Base-by-base conservation (phyloP, 331 rosid genomes). In the Erythrophleum ivorense region DNA sequence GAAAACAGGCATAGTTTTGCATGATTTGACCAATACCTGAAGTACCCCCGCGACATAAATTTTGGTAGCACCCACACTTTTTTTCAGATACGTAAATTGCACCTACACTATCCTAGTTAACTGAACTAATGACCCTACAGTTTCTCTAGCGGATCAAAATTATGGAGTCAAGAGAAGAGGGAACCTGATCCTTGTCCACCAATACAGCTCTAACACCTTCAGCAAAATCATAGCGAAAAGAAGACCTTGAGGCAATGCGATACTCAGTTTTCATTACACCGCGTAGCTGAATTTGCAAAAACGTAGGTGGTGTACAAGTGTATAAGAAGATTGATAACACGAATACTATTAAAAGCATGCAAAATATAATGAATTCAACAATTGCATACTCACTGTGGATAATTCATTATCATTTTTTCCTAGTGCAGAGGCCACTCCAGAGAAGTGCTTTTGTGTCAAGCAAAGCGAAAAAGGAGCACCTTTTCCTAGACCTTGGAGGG, bases 131-230 rank as follows among this genome's bases (percentile, higher is more conserved):
- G 46, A 40, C 21, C 60, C 55, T 49, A 18, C 65, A 60, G 62
- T 79, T 62, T 63, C 75, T 52, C 53, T 9, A 31, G 31, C 33
- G 83, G 48, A 76, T 34, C 10, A 71, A 46, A 62, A 40, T 14
- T 49, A 52, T 59, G 74, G 52, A 80, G 33, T 55, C 38, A 38
- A 16, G 52, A 45, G 11, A 73, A 63, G 77, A 38, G 15, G 75
- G n/a, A 84, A 96, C 99, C 99, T 92, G 99, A 83, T 96, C 97
- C 87, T 91, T 92, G 84, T 92, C 99, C 80, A 96, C 91, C 90
- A 94, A 86, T 73, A 93, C 92, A 29, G 99, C 99, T 24, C 99
- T 88, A 45, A 96, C 99, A 63, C 99, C 99, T 90, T 96, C 99
- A 16, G 88, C 91, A 71, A 96, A 94, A 89, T 96, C 98, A 68